phyloP scores from a whole-genome alignment of 768 basidiomycete species.

The Serendipita sp. region DNA sequence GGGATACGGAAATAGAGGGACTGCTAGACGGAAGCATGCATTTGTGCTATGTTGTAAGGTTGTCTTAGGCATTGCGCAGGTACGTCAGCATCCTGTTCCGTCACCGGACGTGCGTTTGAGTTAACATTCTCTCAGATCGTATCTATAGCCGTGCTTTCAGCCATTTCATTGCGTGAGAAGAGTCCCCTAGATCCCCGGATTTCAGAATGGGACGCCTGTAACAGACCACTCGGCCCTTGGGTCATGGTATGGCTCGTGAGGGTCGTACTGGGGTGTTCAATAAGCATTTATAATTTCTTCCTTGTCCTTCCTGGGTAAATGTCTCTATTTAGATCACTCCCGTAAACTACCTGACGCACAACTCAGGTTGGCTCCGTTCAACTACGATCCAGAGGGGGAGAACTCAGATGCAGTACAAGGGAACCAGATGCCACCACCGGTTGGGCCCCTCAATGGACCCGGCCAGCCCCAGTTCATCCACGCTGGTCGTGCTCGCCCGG shows the following conservation, averaged over 20 bases:
- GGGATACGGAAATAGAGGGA: constrained; percentile 1
- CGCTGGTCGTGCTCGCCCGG: not conserved
- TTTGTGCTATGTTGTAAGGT: constrained; percentile 19
- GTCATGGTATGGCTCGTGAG: constrained; percentile 47
- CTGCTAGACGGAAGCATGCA: not conserved
- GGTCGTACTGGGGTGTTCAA: constrained; percentile 29
- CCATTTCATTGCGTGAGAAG: constrained; percentile 29
- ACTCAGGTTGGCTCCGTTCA: not conserved
- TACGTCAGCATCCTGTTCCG: constrained; percentile 16
- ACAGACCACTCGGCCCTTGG: constrained; percentile 52
- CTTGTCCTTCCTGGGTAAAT: constrained; percentile 9
- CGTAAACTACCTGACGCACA: not conserved
- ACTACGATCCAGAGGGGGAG: not conserved
- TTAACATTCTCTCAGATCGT: constrained; percentile 28
- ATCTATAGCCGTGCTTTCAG: constrained; percentile 35
- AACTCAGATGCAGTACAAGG: constrained; percentile 20
- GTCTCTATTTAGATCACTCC: not conserved
- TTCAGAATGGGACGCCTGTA: constrained; percentile 49
- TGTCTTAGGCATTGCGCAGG: constrained; percentile 38
- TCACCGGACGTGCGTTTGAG: constrained; percentile 8
- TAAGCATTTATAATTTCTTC: constrained; percentile 2
- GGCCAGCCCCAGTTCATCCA: constrained; percentile 5
- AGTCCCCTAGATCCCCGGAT: constrained; percentile 28
- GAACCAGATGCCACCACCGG: not conserved
- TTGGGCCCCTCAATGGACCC: constrained; percentile 1